Evolutionary conservation across 352 stramenopile genomes (phyloP).

Genomic region (Globisporangium lucens): DNA sequence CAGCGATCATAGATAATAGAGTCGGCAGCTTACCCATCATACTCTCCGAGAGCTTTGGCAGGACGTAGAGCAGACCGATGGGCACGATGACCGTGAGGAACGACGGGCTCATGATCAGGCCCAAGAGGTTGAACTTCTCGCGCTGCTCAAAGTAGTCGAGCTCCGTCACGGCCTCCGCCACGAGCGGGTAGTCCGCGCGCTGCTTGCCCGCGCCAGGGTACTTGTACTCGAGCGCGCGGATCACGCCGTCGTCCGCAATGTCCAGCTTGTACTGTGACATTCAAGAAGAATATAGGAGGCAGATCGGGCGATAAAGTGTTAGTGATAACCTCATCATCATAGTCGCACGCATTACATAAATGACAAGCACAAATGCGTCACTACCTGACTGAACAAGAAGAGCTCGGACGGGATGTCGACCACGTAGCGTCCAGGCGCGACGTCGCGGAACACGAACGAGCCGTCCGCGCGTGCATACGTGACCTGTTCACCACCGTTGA

Average conservation of each 20-base stretch:
- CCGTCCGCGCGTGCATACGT: slow-evolving; percentile 63
- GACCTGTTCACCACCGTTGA: slow-evolving; percentile 73
- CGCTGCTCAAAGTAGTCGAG: slow-evolving; percentile 83
- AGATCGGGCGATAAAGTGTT: background rate
- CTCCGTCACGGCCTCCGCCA: slow-evolving; percentile 58
- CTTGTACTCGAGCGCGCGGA: slow-evolving; percentile 63
- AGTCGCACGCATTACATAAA: background rate
- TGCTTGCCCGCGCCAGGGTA: slow-evolving; percentile 69
- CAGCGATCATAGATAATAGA: background rate
- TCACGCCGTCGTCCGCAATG: slow-evolving; percentile 15
- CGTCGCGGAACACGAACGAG: slow-evolving; percentile 71
- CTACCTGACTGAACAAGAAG: slow-evolving; percentile 70
- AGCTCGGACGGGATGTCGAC: slow-evolving; percentile 64
- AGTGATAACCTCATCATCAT: background rate
- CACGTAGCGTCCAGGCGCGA: slow-evolving; percentile 67
- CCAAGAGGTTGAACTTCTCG: slow-evolving; percentile 78
- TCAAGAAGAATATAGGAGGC: background rate
- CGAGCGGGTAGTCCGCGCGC: slow-evolving; percentile 58
- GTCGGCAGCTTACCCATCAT: slow-evolving; percentile 62
- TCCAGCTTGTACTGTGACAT: slow-evolving; percentile 7
- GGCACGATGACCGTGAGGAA: slow-evolving; percentile 79
- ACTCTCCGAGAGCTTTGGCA: slow-evolving; percentile 76
- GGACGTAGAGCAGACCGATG: slow-evolving; percentile 72
- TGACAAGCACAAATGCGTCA: background rate
- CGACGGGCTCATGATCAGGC: slow-evolving; percentile 75